phyloP scores from a whole-genome alignment of 2,329 filamentous ascomycete genomes.

The Sphaerostilbella broomeana region DNA sequence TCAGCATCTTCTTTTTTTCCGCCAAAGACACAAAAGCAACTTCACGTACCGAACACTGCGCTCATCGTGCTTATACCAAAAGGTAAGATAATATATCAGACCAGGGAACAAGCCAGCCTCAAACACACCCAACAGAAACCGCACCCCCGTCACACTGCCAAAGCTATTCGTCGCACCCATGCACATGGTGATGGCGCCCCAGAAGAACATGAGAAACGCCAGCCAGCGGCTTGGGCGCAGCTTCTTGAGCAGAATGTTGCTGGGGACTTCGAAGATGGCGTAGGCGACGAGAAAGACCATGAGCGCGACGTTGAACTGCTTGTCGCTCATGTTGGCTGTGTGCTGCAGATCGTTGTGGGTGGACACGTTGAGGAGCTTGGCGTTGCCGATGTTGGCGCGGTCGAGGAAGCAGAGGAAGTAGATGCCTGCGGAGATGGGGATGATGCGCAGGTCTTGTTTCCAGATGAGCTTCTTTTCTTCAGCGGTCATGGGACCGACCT shows the following conservation, averaged over 20 bases:
- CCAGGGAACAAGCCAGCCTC: conserved; percentile 61
- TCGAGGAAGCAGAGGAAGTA: conserved; percentile 65
- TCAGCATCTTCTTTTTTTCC: background rate
- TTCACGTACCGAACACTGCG: conserved; percentile 48
- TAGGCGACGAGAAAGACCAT: conserved; percentile 57
- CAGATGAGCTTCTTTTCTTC: conserved; percentile 38
- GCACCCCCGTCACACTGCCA: conserved; percentile 56
- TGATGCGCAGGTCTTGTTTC: conserved; percentile 57
- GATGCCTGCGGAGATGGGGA: conserved; percentile 56
- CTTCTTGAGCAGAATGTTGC: conserved; percentile 60
- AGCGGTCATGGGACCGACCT: conserved; percentile 19
- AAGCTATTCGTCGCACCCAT: conserved; percentile 59
- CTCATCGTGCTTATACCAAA: conserved; percentile 68
- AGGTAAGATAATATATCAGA: conserved; percentile 61
- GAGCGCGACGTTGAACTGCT: conserved; percentile 54
- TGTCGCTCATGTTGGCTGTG: conserved; percentile 53
- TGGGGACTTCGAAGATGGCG: conserved; percentile 56
- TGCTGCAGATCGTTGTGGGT: conserved; percentile 55
- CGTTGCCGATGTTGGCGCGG: conserved; percentile 63
- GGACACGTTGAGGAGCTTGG: conserved; percentile 57
- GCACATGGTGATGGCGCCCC: conserved; percentile 61
- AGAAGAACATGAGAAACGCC: conserved; percentile 58
- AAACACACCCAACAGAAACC: conserved; percentile 60
- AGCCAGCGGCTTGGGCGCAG: conserved; percentile 57
- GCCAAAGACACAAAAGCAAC: no score